Evolutionary conservation across 192 early-diverging fungal species (phyloP).

Genomic region (Linnemannia exigua): DNA sequence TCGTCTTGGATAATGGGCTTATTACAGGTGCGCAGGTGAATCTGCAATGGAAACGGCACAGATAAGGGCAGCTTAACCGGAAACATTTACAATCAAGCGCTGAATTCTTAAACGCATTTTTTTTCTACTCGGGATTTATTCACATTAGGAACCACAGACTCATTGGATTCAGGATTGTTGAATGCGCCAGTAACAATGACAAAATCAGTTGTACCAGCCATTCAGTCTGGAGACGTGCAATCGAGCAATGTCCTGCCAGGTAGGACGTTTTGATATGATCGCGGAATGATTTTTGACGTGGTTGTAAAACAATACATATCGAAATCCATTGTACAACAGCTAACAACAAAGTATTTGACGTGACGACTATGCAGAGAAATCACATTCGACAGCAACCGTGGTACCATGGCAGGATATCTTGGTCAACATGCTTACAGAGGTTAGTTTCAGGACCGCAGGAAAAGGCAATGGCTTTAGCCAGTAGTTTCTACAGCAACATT

Average conservation of each 20-base stretch:
- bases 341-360: not conserved
- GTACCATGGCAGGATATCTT: conserved; percentile 40
- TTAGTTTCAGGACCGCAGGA: conserved; percentile 7
- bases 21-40: not conserved
- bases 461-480: not conserved
- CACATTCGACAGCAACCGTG: conserved; percentile 6
- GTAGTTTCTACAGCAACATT: not conserved
- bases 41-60: not conserved
- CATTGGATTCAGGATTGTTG: conserved; percentile 1
- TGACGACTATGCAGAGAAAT: not conserved
- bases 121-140: not conserved
- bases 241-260: not conserved
- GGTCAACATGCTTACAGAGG: conserved; percentile 40
- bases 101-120: not conserved
- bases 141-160: not conserved
- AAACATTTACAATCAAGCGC: not conserved
- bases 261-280: not conserved
- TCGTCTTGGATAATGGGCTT: conserved; percentile 17
- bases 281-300: not conserved
- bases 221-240: not conserved
- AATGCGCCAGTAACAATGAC: not conserved
- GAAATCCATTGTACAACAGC: not conserved
- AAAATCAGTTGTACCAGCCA: not conserved
- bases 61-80: not conserved
- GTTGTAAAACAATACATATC: too few species aligned